A percentile compares a stretch with the other conserved stretches of the same genome.
These are phyloP conservation scores for Umbelopsis isabellina DNA, from an alignment of 192 early-diverging fungal species.

Conservation along the genomic window DNA sequence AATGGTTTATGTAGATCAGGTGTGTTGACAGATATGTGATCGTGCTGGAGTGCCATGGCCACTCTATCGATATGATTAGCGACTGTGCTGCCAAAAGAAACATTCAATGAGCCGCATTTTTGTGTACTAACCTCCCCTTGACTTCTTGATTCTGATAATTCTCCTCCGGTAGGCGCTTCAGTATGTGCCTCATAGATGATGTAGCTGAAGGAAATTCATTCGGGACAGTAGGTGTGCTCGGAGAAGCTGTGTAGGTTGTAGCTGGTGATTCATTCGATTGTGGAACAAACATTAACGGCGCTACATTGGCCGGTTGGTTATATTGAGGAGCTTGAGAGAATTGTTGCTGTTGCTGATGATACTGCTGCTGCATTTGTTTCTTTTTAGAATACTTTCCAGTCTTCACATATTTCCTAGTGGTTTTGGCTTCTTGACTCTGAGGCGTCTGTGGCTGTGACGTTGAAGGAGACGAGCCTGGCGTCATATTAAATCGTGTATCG, in stretches of 20 bases:
- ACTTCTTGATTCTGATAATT: slow-evolving; percentile 33
- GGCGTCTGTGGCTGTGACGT: slow-evolving; percentile 31
- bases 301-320: slow-evolving; percentile 11
- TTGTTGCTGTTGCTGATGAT: slow-evolving; percentile 29
- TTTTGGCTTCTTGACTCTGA: slow-evolving; percentile 39
- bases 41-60: slow-evolving; percentile 50
- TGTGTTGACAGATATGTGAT: slow-evolving; percentile 43
- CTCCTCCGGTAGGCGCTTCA: slow-evolving; percentile 34
- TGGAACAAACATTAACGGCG: slow-evolving; percentile 30
- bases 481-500: slow-evolving; percentile 2
- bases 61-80: slow-evolving; percentile 29
- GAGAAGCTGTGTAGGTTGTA: slow-evolving; percentile 33
- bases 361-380: slow-evolving; percentile 31
- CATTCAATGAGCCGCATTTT: background rate
- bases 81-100: background rate
- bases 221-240: slow-evolving; percentile 28
- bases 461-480: slow-evolving; percentile 1
- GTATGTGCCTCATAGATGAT: background rate
- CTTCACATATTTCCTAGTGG: slow-evolving; percentile 58
- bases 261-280: slow-evolving; percentile 32
- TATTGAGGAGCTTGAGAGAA: slow-evolving; percentile 19
- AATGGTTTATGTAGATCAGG: slow-evolving; percentile 70
- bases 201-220: slow-evolving; percentile 32
- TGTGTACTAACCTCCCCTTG: slow-evolving; percentile 28
- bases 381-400: slow-evolving; percentile 68